Evolutionary conservation across 31 red algal genomes (phyloP), one percentile per base, ranked within the genome.

Genomic region (Porphyra umbilicalis): DNA sequence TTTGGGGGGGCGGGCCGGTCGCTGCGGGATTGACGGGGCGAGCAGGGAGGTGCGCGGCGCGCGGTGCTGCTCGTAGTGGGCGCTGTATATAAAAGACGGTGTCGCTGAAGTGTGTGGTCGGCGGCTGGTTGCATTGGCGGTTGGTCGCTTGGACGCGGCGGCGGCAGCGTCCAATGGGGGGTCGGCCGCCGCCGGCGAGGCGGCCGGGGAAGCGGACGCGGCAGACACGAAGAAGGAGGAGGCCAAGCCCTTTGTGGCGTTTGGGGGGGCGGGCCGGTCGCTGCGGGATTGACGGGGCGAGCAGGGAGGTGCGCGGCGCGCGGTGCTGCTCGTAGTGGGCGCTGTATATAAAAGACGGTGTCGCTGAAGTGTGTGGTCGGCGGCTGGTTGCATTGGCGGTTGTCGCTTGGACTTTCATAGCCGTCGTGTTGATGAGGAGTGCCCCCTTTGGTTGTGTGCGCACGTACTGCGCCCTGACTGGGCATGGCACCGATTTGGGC

Each of bases 1-100:
- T 93, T 93, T 74, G 82, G 86, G 8, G 91, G 91, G 38, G 35
- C 77, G 25, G 91, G 91, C 25, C 79, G 91, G 38, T 86, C 87
- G 31, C 79, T 93, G 37, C 79, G 91, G 81, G 87, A 86, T 78
- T 36, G 36, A 36, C 32, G n/a, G 34, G 16, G 32, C 3, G 6
- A 10, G 33, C 16, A 25, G 11, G 6, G 32, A 36, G 82, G 30
- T 0, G 30, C 33, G 39, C 18, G 32, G 18, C 7, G 82, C 14
- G 57, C 3, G 3, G 57, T 57, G 5, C 2, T 16, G 8, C 13
- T 29, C 57, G 57, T 29, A 71, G 13, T 18, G 57, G 25, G 57
- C 57, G 57, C 30, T 71, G 57, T 71, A 71, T 16, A 71, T 71
- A 71, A 71, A n/a, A n/a, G n/a, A n/a, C n/a, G n/a, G n/a, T n/a